Percentiles rank a stretch among this genome's conserved stretches.
phyloP scores from a whole-genome alignment of 2,329 filamentous ascomycete genomes.

The Botrytis porri region DNA sequence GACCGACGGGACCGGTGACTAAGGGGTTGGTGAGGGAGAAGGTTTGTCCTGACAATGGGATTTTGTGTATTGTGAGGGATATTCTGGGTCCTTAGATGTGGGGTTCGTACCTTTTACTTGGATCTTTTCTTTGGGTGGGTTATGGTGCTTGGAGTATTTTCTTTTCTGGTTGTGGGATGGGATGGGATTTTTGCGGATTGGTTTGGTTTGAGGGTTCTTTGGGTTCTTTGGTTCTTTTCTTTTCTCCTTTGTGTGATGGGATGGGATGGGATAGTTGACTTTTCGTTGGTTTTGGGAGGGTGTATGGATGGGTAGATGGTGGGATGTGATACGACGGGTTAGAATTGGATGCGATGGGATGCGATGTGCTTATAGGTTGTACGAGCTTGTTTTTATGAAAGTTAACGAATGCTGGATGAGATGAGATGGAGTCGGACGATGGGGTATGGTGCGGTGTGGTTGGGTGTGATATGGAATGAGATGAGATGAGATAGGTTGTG shows the following conservation, averaged over 20 bases:
- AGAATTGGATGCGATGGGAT: not conserved
- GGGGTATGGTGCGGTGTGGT: too few species aligned
- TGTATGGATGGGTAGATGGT: not conserved
- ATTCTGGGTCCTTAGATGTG: slow-evolving; percentile 26
- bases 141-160: not conserved
- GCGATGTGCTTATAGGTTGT: not conserved
- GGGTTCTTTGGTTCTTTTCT: not conserved
- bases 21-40: slow-evolving; percentile 55
- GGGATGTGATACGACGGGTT: not conserved
- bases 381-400: not conserved
- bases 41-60: slow-evolving; percentile 51
- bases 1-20: slow-evolving; percentile 59
- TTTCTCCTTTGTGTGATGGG: not conserved
- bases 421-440: not conserved
- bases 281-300: not conserved
- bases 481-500: not conserved
- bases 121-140: not conserved
- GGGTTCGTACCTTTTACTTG: not conserved
- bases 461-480: not conserved
- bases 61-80: slow-evolving; percentile 35
- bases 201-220: not conserved
- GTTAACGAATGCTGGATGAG: not conserved
- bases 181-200: not conserved
- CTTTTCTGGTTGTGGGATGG: not conserved
- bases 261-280: not conserved